Evolutionary conservation across 108 stramenopile species (phyloP), one percentile per base, ranked within the genome.

Genomic region (Cyclotella cryptica): DNA sequence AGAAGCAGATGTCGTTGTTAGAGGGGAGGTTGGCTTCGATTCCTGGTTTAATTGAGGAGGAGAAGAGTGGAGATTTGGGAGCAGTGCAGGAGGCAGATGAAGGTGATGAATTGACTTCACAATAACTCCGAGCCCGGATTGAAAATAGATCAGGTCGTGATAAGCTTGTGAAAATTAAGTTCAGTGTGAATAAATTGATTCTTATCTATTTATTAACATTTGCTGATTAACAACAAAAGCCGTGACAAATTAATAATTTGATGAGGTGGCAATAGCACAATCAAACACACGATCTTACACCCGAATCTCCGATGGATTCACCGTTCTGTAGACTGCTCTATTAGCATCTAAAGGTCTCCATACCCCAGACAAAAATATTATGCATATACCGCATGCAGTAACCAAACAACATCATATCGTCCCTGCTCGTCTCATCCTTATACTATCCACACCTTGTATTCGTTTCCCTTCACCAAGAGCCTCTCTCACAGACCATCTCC

Each of bases 1-100:
- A 84, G 44, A 68, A 62, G 11, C 83, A 84, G 55, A 75, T 84
- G 83, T 51, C 57, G 0, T 22, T 84, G 39, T 63, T 84, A 53
- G 83, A 84, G 52, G 47, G 46, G 10, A 79, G 78, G 47, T 42
- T 84, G 41, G 60, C 72, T 39, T 72, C 60, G 24, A 69, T 84
- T 29, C 75, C 83, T 35, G 77, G 68, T 53, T 55, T 83, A 28
- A 15, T 60, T 4, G 42, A 62, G 51, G 72, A 24, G 26, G 54
- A 49, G 39, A 29, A 77, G 21, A 71, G 69, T n/a, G 75, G 28
- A 62, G 15, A 47, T 4, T 39, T 14, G 26, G 58, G 12, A 19
- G 15, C 35, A 9, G 1, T 27, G 46, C 35, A 26, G 29, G 47
- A 15, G 40, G 19, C 24, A 12, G 68, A 0, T 13, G 43, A 41